Evolutionary conservation across 495 filamentous ascomycete species (phyloP), one percentile per base, ranked within the genome.

Genomic region (Stereocaulon alpinum): DNA sequence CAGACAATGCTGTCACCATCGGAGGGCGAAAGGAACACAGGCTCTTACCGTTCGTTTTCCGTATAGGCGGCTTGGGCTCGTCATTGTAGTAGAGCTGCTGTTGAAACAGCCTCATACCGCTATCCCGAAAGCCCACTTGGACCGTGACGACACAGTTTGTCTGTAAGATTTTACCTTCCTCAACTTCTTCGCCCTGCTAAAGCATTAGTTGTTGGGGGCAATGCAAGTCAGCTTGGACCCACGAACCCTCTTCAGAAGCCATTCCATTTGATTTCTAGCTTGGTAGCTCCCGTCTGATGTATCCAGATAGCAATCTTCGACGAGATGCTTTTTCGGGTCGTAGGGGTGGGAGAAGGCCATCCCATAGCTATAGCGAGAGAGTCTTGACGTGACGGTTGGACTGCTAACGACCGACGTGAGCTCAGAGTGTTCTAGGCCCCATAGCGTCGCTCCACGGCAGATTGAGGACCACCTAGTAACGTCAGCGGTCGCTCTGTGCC

Each of bases 301-400:
- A 24, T 63, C 50, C 10, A 32, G 14, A 15, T 10, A 63, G 17
- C 17, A 18, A 30, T 63, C 61, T 40, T 48, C 9, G 12, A 49
- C 2, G 9, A 60, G 40, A 10, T 63, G 61, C 30, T 30, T 53
- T 37, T n/a, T 47, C 24, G 47, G 18, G 30, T 63, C 50, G 41
- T 60, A 62, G 14, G 43, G 24, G 14, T 48, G 20, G n/a, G 29
- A 29, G 4, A 62, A 37, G 14, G 30, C 30, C 42, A 62, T 42
- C 34, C 61, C 61, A 42, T 63, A 63, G 54, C 61, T 63, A 41
- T 63, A 60, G 3, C 61, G 61, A 22, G 61, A 63, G 15, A 63
- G 11, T 40, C 61, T 59, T 34, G 57, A 63, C n/a, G 42, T 40
- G 0, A 63, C 34, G 15, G 61, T 60, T 41, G 56, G 56, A 42